A percentile compares a stretch with the other conserved stretches of the same genome.
These are phyloP conservation scores for Dryas octopetala DNA, from an alignment of 306 rosid species.

Conservation along the genomic window DNA sequence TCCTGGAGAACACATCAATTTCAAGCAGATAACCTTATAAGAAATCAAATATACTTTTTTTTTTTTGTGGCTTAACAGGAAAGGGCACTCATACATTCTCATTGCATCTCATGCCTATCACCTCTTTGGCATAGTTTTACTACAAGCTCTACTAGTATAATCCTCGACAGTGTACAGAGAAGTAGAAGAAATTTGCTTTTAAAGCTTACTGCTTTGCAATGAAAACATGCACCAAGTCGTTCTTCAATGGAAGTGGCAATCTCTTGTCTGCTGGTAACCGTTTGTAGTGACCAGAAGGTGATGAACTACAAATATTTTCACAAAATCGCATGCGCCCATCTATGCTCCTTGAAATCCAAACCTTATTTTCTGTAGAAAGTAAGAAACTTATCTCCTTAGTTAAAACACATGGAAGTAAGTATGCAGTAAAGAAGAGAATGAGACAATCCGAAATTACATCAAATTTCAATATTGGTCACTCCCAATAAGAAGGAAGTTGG, in stretches of 20 bases:
- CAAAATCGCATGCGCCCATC: not conserved
- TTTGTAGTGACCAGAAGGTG: not conserved
- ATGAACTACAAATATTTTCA: not conserved
- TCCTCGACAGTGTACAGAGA: not conserved
- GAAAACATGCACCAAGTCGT: not conserved
- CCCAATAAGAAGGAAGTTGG: constrained; percentile 72
- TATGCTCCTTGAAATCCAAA: not conserved
- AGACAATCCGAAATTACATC: constrained; percentile 39
- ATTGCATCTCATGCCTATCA: not conserved
- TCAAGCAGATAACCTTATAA: not conserved
- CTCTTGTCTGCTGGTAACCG: not conserved
- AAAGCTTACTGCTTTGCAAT: constrained; percentile 1
- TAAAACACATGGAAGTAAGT: not conserved
- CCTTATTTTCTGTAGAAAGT: not conserved
- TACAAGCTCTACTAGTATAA: not conserved
- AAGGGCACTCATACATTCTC: not conserved
- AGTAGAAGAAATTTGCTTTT: not conserved
- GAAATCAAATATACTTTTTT: not conserved
- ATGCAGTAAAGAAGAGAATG: not conserved
- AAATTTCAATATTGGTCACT: constrained; percentile 62
- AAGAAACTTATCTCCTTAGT: not conserved
- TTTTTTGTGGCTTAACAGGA: not conserved
- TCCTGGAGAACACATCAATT: not conserved
- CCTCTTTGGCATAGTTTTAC: not conserved
- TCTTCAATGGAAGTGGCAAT: constrained; percentile 1